Conservation (phyloP, 2,329 filamentous ascomycete genomes). For the Neofusicoccum sp. region DNA sequence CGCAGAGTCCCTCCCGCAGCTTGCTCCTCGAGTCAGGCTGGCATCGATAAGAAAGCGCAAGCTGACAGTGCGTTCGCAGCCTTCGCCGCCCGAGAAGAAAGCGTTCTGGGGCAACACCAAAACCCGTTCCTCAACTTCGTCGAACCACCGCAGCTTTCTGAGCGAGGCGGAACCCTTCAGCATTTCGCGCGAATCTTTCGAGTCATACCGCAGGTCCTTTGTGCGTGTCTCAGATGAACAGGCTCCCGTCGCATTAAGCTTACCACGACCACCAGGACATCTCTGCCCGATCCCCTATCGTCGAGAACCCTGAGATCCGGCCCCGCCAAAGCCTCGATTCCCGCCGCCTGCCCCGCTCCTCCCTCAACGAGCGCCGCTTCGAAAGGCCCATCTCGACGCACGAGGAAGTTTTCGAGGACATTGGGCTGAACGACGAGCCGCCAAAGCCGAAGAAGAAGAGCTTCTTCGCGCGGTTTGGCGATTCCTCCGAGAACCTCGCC, state of each 20-base stretch:
- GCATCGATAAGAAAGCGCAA: not conserved
- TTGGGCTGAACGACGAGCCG: slow-evolving; percentile 79
- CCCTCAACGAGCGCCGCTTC: slow-evolving; percentile 60
- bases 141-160: slow-evolving; percentile 65
- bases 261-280: slow-evolving; percentile 70
- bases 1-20: slow-evolving; percentile 18
- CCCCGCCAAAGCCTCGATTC: slow-evolving; percentile 82
- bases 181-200: slow-evolving; percentile 95
- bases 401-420: slow-evolving; percentile 87
- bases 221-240: slow-evolving; percentile 58
- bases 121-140: slow-evolving; percentile 58
- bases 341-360: slow-evolving; percentile 64
- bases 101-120: slow-evolving; percentile 70
- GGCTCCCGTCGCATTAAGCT: not conserved
- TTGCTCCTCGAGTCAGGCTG: slow-evolving; percentile 11
- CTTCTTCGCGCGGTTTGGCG: slow-evolving; percentile 80
- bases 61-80: slow-evolving; percentile 51
- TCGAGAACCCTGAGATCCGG: slow-evolving; percentile 44
- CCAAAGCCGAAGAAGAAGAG: slow-evolving; percentile 69
- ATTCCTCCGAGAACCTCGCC: slow-evolving; percentile 43
- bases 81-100: slow-evolving; percentile 87
- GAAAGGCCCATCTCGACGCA: slow-evolving; percentile 64
- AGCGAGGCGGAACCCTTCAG: slow-evolving; percentile 90
- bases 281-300: slow-evolving; percentile 78
- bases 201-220: slow-evolving; percentile 94